Conservation (phyloP, 331 rosid genomes). For the Malus hybrid region DNA sequence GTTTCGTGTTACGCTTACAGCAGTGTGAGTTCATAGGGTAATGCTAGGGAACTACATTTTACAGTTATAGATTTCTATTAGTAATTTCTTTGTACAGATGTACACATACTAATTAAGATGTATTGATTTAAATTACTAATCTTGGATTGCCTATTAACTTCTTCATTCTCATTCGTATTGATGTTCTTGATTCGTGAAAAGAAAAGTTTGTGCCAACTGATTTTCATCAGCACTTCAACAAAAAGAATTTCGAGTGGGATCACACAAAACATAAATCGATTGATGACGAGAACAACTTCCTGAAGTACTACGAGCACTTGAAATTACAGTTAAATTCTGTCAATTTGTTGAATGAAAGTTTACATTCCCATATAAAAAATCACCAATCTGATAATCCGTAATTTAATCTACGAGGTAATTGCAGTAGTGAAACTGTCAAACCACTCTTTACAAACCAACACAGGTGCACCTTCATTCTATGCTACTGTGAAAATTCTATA, state of each 20-base stretch:
- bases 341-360: not conserved
- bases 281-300: too few species aligned
- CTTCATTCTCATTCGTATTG: not conserved
- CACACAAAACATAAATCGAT: too few species aligned
- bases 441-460: not conserved
- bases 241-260: not conserved
- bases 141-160: not conserved
- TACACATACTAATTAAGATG: not conserved
- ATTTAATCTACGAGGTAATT: not conserved
- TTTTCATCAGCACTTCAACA: not conserved
- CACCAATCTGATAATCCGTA: not conserved
- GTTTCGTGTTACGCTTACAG: slow-evolving; percentile 14
- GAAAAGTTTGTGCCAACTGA: not conserved
- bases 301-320: not conserved
- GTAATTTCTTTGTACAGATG: not conserved
- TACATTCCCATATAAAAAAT: not conserved
- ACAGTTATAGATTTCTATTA: not conserved
- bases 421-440: not conserved
- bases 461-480: not conserved
- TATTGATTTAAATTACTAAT: not conserved
- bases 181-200: not conserved
- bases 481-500: not conserved
- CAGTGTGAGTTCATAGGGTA: not conserved
- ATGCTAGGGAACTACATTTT: not conserved
- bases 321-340: not conserved